Evolutionary conservation across 2,329 filamentous ascomycete species (phyloP).

Genomic region (Pyrenophora teres): DNA sequence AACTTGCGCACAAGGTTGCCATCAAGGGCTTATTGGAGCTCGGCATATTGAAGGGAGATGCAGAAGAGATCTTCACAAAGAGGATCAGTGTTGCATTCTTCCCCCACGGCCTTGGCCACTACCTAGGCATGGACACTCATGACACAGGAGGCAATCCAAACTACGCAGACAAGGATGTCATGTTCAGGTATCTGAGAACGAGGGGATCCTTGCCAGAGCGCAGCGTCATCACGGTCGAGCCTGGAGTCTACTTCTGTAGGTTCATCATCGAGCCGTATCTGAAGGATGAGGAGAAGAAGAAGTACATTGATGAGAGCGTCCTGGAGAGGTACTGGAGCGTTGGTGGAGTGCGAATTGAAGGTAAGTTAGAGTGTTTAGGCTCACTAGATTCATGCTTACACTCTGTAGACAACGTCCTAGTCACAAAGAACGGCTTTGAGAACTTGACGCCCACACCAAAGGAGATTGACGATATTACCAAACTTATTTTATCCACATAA

Average conservation of each 20-base stretch:
- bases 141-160: conserved; percentile 56
- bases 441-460: conserved; percentile 84
- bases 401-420: conserved; percentile 72
- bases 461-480: conserved; percentile 68
- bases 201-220: conserved; percentile 75
- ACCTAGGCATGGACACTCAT: conserved; percentile 59
- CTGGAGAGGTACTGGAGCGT: conserved; percentile 74
- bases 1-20: conserved; percentile 77
- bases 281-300: conserved; percentile 62
- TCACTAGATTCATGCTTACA: conserved; percentile 8
- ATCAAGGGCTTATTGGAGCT: conserved; percentile 77
- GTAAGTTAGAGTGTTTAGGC: conserved; percentile 16
- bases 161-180: conserved; percentile 71
- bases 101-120: conserved; percentile 58
- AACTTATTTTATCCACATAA: conserved; percentile 55
- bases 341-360: conserved; percentile 88
- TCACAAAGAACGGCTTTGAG: conserved; percentile 78
- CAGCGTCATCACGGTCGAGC: conserved; percentile 91
- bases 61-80: conserved; percentile 53
- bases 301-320: conserved; percentile 68
- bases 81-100: conserved; percentile 56
- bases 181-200: conserved; percentile 87
- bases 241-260: conserved; percentile 79
- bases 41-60: conserved; percentile 70
- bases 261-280: conserved; percentile 74